These are phyloP conservation scores for Monosporascus sp. DNA, from an alignment of 2,329 filamentous ascomycete genomes.

Conservation along the genomic window DNA sequence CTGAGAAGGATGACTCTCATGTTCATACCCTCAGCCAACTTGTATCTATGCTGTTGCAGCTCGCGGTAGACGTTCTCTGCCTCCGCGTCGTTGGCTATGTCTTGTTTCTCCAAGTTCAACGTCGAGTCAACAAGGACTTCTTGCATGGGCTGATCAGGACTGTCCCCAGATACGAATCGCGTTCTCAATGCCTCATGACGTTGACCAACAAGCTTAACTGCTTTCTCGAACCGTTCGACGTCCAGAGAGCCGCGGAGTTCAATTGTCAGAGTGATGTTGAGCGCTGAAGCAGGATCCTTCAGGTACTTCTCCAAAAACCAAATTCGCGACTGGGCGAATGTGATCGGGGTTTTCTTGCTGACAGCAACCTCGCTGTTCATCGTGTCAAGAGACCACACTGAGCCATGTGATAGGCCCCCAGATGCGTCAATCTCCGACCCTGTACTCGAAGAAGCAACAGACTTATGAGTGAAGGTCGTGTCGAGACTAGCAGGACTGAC, in stretches of 20 bases:
- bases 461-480: too few species aligned
- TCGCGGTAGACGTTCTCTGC: neutral
- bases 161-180: neutral
- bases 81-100: neutral
- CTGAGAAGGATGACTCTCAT: neutral
- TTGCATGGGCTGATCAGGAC: neutral
- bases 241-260: slow-evolving; percentile 28
- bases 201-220: neutral
- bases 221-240: slow-evolving; percentile 5
- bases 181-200: neutral
- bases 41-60: neutral
- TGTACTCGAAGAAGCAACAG: too few species aligned
- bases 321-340: slow-evolving; percentile 35
- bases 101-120: neutral
- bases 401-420: neutral
- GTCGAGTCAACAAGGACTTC: neutral
- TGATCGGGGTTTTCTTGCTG: slow-evolving; percentile 24
- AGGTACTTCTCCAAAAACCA: slow-evolving; percentile 32
- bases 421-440: neutral
- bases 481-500: too few species aligned
- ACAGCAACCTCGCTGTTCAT: slow-evolving; percentile 29
- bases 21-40: neutral
- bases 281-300: slow-evolving; percentile 29
- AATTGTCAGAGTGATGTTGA: slow-evolving; percentile 32
- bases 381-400: too few species aligned